Evolutionary conservation across 345 rosid genomes (phyloP), one percentile per base, ranked within the genome.

Genomic region (Populus nigra): DNA sequence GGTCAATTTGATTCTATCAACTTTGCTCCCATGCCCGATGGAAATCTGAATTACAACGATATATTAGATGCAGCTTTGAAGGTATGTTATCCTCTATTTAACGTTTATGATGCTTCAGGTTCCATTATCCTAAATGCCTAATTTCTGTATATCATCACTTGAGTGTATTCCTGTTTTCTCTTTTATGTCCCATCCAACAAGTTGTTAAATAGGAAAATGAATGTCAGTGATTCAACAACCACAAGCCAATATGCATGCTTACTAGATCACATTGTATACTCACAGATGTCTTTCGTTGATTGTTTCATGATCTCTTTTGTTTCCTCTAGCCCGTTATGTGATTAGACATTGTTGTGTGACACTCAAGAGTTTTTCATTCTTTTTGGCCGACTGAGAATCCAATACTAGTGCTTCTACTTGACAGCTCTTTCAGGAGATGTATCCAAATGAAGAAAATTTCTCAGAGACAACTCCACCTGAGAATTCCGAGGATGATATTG

Each of bases 1-100:
- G 94, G 88, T 80, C 88, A 86, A 69, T 82, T 74, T 83, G 92
- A 83, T 81, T 84, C 79, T 38, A 81, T 92, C 79, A 81, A 85
- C 86, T 88, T 84, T 39, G 71, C 89, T 63, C 76, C 89, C 31
- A 86, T 84, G 85, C 96, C 99, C 49, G 97, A 93, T 89, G 98
- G 90, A 76, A 88, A 80, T 81, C 85, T 91, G 76, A 87, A 81
- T 89, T 88, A 89, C 84, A 73, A 83, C 62, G 85, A 86, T 84
- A 68, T 82, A 47, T 39, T 91, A n/a, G 86, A 87, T 74, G 84
- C 84, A 8, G 81, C 93, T 63, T 43, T 79, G 73, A 88, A 91
- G 96, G 99, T 95, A 87, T 47, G 41, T 38, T 61, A 7, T 77
- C 65, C 69, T 47, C 31, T 61, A 45, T 68, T 55, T 69, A 13